phyloP scores from a whole-genome alignment of 2,329 filamentous ascomycete genomes.

The Paecilomyces sp. region DNA sequence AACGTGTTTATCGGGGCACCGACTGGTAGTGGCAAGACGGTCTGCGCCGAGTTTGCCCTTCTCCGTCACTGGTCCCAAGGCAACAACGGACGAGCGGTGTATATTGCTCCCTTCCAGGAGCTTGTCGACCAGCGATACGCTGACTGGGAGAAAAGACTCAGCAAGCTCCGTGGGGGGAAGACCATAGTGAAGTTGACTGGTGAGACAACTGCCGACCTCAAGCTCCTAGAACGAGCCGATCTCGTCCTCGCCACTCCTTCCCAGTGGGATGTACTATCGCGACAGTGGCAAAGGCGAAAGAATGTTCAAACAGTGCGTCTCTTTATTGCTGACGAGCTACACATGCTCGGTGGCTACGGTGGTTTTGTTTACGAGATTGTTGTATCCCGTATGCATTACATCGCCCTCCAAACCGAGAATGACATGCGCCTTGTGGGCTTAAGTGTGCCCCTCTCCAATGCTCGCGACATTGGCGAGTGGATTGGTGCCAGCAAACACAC shows the following conservation, averaged over 20 bases:
- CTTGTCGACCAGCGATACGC: conserved; percentile 73
- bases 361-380: conserved; percentile 94
- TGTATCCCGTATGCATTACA: conserved; percentile 96
- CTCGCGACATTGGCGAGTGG: conserved; percentile 93
- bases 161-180: conserved; percentile 70
- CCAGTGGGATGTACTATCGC: conserved; percentile 93
- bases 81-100: conserved; percentile 73
- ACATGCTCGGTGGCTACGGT: conserved; percentile 77
- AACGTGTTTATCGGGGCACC: conserved; percentile 92
- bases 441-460: conserved; percentile 87
- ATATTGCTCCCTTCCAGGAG: conserved; percentile 91
- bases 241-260: conserved; percentile 84
- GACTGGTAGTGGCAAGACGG: conserved; percentile 91
- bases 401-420: conserved; percentile 78
- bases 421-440: conserved; percentile 81
- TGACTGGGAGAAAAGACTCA: conserved; percentile 77
- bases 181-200: conserved; percentile 88
- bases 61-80: conserved; percentile 76
- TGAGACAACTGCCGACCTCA: conserved; percentile 84
- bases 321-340: conserved; percentile 91
- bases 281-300: conserved; percentile 94
- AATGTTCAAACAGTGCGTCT: conserved; percentile 85
- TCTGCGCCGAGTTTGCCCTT: conserved; percentile 91
- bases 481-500: conserved; percentile 96
- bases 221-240: conserved; percentile 79